Base-by-base conservation (phyloP, 306 rosid species). In the Cicer judaicum region DNA sequence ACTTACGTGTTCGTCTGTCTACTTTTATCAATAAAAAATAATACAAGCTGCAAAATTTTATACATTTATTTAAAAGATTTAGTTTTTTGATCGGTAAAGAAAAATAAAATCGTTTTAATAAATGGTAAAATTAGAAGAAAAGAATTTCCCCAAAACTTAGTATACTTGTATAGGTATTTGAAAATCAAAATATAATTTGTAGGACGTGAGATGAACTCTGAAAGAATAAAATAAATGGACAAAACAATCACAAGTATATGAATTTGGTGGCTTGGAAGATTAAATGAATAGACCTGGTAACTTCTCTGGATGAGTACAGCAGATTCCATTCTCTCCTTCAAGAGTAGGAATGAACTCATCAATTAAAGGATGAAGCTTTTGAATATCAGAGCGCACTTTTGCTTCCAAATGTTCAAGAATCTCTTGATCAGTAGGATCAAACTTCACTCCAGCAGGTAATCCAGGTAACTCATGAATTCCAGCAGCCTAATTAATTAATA, bases 351-450 rank as follows among this genome's bases (percentile, higher is more conserved):
- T 90, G 82, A 90, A 90, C 67, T 90, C 93, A 80, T 90, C 91
- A 34, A 90, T 84, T 7, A 90, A 82, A 2, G 93, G 96, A 34
- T 90, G 91, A 72, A 83, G 92, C 68, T 84, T 90, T 50, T 76
- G 85, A 62, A 87, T 78, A 80, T 87, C 93, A 49, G 88, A 82
- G 13, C 81, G 59, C 72, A 88, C 84, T 80, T 90, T 88, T 5
- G 87, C 96, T 76, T 90, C 93, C 84, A 90, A 84, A 80, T 90
- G 96, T 62, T 86, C 86, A 8, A 90, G 88, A 68, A 90, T 84
- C 83, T 88, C 96, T 29, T 90, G 96, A 85, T 90, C 93, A 6
- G 91, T 87, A 4, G 96, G 96, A 82, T 90, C 96, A 85, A 90
- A 90, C 88, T 90, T 90, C 78, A 90, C 96, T 34, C 93, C 93